Conservation (phyloP, 2,329 filamentous ascomycete genomes). For the Leptographium procerum region DNA sequence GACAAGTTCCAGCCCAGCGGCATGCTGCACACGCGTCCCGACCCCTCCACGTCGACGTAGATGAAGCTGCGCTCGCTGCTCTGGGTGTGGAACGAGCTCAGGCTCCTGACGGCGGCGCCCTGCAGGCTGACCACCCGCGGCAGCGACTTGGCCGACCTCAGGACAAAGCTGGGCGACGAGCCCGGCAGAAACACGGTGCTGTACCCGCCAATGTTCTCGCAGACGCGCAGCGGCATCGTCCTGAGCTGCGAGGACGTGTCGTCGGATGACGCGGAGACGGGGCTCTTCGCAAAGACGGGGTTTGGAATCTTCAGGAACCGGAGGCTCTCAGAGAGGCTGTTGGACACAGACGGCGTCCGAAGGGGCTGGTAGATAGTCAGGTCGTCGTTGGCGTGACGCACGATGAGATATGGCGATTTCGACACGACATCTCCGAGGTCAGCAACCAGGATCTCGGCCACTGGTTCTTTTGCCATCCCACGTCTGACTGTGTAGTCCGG, state of each 20-base stretch:
- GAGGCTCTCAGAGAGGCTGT: constrained; percentile 32
- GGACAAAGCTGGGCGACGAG: constrained; percentile 64
- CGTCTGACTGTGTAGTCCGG: constrained; percentile 59
- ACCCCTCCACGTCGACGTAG: constrained; percentile 63
- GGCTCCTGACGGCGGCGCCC: constrained; percentile 54
- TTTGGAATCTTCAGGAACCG: constrained; percentile 70
- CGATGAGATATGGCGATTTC: constrained; percentile 66
- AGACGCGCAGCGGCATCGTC: constrained; percentile 40
- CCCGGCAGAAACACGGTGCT: constrained; percentile 76
- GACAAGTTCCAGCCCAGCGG: constrained; percentile 54
- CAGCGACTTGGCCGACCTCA: constrained; percentile 68
- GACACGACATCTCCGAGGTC: constrained; percentile 68
- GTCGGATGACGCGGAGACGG: constrained; percentile 32
- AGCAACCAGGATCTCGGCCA: constrained; percentile 73
- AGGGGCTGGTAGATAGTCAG: constrained; percentile 81
- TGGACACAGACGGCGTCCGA: constrained; percentile 22
- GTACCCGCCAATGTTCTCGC: constrained; percentile 62
- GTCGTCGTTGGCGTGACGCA: constrained; percentile 71
- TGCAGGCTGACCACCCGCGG: constrained; percentile 67
- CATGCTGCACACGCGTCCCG: constrained; percentile 62
- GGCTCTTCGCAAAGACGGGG: constrained; percentile 49
- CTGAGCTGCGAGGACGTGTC: constrained; percentile 32
- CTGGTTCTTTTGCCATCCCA: constrained; percentile 56
- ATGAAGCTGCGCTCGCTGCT: constrained; percentile 75
- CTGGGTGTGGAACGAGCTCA: constrained; percentile 67